These are phyloP conservation scores for Sherardia arvensis DNA, from an alignment of 257 asterid genomes.

Conservation along the genomic window DNA sequence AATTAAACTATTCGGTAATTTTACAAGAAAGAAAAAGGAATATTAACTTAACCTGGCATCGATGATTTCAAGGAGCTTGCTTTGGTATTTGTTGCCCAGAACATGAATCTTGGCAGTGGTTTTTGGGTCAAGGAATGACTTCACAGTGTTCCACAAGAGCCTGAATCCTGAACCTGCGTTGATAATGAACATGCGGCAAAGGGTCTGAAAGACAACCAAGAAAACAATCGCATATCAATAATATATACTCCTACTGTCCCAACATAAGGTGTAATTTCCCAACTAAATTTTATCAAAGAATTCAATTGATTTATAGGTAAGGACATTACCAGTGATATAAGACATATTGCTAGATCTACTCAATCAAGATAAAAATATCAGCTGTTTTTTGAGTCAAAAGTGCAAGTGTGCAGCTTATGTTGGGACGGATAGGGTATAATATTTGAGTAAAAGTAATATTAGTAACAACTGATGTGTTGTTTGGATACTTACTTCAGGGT, in stretches of 20 bases:
- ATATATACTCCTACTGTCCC: background rate
- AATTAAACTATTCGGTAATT: background rate
- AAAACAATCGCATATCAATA: background rate
- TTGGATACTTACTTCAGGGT: slow-evolving; percentile 62
- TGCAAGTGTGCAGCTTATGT: background rate
- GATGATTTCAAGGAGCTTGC: slow-evolving; percentile 86
- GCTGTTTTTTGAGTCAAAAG: no score
- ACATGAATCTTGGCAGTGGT: slow-evolving; percentile 94
- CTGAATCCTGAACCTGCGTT: slow-evolving; percentile 97
- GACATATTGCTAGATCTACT: no score
- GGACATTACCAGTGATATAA: background rate
- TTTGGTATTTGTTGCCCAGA: slow-evolving; percentile 80
- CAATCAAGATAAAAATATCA: no score
- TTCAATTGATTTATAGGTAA: background rate
- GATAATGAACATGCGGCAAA: slow-evolving; percentile 89
- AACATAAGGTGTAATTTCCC: background rate
- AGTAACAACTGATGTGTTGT: background rate
- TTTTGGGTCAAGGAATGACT: slow-evolving; percentile 96
- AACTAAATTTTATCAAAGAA: no score
- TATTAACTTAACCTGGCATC: slow-evolving; percentile 55
- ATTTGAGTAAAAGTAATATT: background rate
- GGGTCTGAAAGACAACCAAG: slow-evolving; percentile 35
- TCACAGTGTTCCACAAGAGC: slow-evolving; percentile 93
- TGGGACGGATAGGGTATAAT: background rate
- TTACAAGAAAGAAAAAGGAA: background rate